Evolutionary conservation across 306 rosid species (phyloP).

Genomic region (Cicer cuneatum): DNA sequence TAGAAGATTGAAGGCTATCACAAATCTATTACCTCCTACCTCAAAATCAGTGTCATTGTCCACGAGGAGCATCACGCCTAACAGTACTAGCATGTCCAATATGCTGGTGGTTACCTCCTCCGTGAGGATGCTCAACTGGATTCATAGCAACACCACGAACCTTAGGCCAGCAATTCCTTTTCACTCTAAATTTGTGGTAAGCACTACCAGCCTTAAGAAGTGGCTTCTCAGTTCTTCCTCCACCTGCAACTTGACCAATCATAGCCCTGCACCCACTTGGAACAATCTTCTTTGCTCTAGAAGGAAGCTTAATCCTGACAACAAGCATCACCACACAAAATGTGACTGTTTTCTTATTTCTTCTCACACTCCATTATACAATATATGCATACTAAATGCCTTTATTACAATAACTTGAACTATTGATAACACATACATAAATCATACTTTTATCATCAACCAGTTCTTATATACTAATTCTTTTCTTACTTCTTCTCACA

Average conservation of each 20-base stretch:
- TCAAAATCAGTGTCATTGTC: no score
- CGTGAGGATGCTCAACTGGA: constrained; percentile 93
- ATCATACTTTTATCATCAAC: no score
- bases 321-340: neutral
- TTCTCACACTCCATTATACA: neutral
- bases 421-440: no score
- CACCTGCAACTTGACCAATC: constrained; percentile 93
- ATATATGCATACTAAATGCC: neutral
- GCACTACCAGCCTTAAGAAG: constrained; percentile 83
- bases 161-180: constrained; percentile 93
- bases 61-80: constrained; percentile 82
- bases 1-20: no score
- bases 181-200: constrained; percentile 77
- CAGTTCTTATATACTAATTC: no score
- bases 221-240: constrained; percentile 87
- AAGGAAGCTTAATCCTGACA: constrained; percentile 77
- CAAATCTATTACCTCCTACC: no score
- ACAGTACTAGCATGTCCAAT: constrained; percentile 85
- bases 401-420: neutral
- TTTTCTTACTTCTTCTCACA: neutral
- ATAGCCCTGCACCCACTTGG: constrained; percentile 83
- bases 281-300: constrained; percentile 77
- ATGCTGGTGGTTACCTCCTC: constrained; percentile 94
- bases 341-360: neutral
- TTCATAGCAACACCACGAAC: constrained; percentile 97